These are phyloP conservation scores for Sugiyamaella neomexicana DNA, from an alignment of 1,139 yeast species.

Conservation along the genomic window DNA sequence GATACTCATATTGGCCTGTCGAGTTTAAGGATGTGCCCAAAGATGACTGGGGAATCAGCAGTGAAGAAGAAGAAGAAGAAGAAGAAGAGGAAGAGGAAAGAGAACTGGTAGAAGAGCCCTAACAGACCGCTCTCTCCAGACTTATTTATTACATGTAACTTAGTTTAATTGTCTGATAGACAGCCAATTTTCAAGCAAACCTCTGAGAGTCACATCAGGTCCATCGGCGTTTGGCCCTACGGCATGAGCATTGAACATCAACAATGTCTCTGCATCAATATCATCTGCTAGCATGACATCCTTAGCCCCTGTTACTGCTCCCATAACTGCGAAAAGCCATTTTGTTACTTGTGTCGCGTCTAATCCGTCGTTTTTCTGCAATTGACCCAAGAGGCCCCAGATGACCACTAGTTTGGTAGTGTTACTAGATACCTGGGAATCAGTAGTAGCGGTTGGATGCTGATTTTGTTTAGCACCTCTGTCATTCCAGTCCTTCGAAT, in stretches of 20 bases:
- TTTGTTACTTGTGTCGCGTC: slow-evolving; percentile 12
- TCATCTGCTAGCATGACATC: slow-evolving; percentile 11
- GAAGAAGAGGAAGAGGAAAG: slow-evolving; percentile 5
- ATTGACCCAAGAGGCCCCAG: slow-evolving; percentile 19
- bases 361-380: slow-evolving; percentile 12
- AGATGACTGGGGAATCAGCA: slow-evolving; percentile 30
- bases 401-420: slow-evolving; percentile 4
- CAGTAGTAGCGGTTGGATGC: neutral
- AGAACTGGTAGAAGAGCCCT: neutral
- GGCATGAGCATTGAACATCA: slow-evolving; percentile 10
- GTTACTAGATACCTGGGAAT: too few species aligned
- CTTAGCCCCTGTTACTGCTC: neutral
- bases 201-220: neutral
- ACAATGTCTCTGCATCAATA: neutral
- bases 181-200: slow-evolving; percentile 11
- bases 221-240: neutral
- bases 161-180: slow-evolving; percentile 2
- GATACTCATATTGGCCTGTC: slow-evolving; percentile 41
- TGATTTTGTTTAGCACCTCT: neutral
- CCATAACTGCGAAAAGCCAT: slow-evolving; percentile 16
- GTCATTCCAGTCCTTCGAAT: slow-evolving; percentile 14
- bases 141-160: slow-evolving; percentile 4
- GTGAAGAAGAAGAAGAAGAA: slow-evolving; percentile 30
- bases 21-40: slow-evolving; percentile 35
- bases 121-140: neutral